Conservation (phyloP, 148 eudicot species). For the Selenicereus undatus region DNA sequence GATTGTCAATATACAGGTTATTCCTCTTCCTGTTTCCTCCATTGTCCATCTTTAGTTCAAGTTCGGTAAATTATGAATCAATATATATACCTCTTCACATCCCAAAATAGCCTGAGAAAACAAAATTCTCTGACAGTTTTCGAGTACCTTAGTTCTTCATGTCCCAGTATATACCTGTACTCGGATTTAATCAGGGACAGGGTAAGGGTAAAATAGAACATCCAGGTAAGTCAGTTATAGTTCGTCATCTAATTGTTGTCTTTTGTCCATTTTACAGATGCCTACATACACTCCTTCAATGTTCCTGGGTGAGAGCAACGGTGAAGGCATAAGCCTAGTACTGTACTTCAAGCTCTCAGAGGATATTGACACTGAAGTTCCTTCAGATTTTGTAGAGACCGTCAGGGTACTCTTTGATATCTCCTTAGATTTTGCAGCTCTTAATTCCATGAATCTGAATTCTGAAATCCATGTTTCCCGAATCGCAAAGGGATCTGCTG, state of each 20-base stretch:
- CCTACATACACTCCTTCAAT: conserved; percentile 75
- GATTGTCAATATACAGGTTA: conserved; percentile 81
- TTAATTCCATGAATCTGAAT: neutral
- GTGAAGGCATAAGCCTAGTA: conserved; percentile 81
- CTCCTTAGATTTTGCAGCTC: neutral
- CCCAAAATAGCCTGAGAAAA: too few relatives aligned
- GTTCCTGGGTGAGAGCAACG: conserved; percentile 65
- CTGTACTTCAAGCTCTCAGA: conserved; percentile 72
- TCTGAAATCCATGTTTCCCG: neutral
- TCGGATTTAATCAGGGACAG: too few relatives aligned
- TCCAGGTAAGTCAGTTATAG: neutral
- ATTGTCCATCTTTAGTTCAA: neutral
- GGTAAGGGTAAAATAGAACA: neutral
- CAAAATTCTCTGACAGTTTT: neutral
- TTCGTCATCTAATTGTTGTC: neutral
- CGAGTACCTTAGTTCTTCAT: too few relatives aligned
- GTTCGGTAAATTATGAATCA: neutral
- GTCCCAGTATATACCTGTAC: too few relatives aligned
- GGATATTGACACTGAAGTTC: conserved; percentile 48
- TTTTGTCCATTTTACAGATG: conserved; percentile 36
- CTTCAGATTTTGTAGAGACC: conserved; percentile 50
- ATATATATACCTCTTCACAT: too few relatives aligned
- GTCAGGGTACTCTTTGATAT: conserved; percentile 46
- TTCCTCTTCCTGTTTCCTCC: neutral
- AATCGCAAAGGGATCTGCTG: neutral